Evolutionary conservation across 148 eudicot species (phyloP).

Genomic region (Hydrangea macrophylla): DNA sequence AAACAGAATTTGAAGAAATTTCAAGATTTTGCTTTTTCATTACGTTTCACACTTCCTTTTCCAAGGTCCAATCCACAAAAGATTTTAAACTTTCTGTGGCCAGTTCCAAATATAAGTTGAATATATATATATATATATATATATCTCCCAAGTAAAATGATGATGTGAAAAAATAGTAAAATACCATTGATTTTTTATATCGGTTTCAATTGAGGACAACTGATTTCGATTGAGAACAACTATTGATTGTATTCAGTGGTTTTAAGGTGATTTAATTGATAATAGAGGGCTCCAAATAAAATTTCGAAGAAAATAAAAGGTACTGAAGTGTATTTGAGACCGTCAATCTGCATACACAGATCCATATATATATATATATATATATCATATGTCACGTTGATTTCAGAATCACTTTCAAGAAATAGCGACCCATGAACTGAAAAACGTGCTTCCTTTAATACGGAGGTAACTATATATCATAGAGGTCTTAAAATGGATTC

Average conservation of each 20-base stretch:
- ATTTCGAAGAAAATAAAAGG: too few relatives aligned
- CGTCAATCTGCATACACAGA: background rate
- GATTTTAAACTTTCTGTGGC: background rate
- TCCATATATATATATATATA: background rate
- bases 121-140: too few relatives aligned
- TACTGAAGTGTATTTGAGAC: background rate
- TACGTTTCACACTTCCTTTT: background rate
- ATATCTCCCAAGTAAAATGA: too few relatives aligned
- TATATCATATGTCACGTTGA: background rate
- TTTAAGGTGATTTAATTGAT: too few relatives aligned
- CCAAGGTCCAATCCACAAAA: background rate
- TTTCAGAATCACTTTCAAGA: conserved; percentile 17
- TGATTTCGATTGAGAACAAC: too few relatives aligned
- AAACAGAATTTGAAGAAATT: background rate
- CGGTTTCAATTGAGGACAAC: too few relatives aligned
- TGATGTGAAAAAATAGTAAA: too few relatives aligned
- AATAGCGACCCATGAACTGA: conserved; percentile 18
- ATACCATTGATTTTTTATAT: too few relatives aligned
- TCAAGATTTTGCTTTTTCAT: background rate
- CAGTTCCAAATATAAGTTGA: background rate
- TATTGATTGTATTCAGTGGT: too few relatives aligned
- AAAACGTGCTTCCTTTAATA: conserved; percentile 2
- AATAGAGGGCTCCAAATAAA: too few relatives aligned
- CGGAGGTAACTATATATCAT: conserved; percentile 9
- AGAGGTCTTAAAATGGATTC: background rate